Conservation (phyloP, 371 early-diverging fungal species). For the Mucor mucedo region DNA sequence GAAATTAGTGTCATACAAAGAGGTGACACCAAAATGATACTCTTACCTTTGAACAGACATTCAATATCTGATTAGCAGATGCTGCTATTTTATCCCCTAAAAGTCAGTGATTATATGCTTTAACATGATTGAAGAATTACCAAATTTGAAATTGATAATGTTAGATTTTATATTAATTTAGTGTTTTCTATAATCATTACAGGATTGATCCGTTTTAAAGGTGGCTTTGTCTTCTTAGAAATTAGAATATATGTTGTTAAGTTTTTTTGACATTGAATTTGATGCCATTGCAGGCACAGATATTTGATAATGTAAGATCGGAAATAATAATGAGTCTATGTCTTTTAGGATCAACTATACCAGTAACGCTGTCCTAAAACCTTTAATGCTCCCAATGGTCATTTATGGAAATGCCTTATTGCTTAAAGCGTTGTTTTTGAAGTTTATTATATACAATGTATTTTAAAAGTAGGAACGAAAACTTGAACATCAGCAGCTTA, state of each 20-base stretch:
- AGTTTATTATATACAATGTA: too few relatives aligned
- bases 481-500: too few relatives aligned
- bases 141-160: slow-evolving; percentile 31
- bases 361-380: too few relatives aligned
- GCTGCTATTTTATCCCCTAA: slow-evolving; percentile 36
- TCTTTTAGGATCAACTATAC: too few relatives aligned
- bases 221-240: slow-evolving; percentile 31
- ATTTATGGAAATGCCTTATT: too few relatives aligned
- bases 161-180: slow-evolving; percentile 33
- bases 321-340: too few relatives aligned
- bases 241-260: background rate
- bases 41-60: slow-evolving; percentile 32
- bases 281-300: background rate
- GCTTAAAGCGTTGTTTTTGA: too few relatives aligned
- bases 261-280: slow-evolving; percentile 21
- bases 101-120: slow-evolving; percentile 31
- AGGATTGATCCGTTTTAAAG: slow-evolving; percentile 23
- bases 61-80: slow-evolving; percentile 34
- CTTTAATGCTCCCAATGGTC: too few relatives aligned
- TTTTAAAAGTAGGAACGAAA: too few relatives aligned
- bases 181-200: slow-evolving; percentile 26
- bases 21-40: slow-evolving; percentile 29
- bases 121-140: slow-evolving; percentile 21
- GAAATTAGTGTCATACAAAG: background rate
- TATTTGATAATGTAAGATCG: too few relatives aligned